phyloP scores from a whole-genome alignment of 1,284 basidiomycete species.

The Amylostereum areolatum region DNA sequence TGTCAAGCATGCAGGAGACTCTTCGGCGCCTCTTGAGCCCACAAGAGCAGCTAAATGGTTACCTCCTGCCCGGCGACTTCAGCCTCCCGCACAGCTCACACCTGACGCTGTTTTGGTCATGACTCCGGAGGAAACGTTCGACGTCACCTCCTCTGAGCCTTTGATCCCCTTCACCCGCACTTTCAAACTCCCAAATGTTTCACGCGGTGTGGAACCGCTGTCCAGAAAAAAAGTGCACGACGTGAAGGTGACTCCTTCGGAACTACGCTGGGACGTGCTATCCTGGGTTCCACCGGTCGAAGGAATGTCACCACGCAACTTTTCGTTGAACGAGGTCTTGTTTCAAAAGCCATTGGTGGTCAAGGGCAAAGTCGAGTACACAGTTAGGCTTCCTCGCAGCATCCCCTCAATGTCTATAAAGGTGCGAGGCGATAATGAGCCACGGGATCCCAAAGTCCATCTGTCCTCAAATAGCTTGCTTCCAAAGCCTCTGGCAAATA shows the following conservation, averaged over 20 bases:
- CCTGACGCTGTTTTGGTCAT: no score
- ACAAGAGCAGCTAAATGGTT: constrained; percentile 37
- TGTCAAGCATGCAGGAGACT: constrained; percentile 9
- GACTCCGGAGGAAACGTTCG: constrained; percentile 7
- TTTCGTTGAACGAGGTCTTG: constrained; percentile 68
- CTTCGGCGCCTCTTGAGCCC: constrained; percentile 6
- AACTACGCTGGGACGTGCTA: constrained; percentile 60
- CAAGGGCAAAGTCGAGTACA: constrained; percentile 45
- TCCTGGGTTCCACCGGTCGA: constrained; percentile 75
- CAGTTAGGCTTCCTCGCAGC: constrained; percentile 44
- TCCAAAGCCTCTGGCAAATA: constrained; percentile 21
- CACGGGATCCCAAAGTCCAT: constrained; percentile 29
- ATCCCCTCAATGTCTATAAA: no score
- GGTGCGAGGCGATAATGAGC: neutral
- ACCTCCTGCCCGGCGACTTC: constrained; percentile 47
- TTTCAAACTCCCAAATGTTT: constrained; percentile 53
- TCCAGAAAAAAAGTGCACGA: constrained; percentile 38
- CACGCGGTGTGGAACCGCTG: constrained; percentile 36
- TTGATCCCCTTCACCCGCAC: constrained; percentile 20
- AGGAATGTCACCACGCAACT: constrained; percentile 53
- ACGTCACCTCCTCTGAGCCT: constrained; percentile 8
- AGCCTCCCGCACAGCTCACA: neutral
- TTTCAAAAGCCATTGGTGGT: constrained; percentile 41
- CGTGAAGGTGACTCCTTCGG: constrained; percentile 31
- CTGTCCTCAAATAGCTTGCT: constrained; percentile 30